Base-by-base conservation (phyloP, 2,329 filamentous ascomycete genomes). In the Epichloe hybrida region DNA sequence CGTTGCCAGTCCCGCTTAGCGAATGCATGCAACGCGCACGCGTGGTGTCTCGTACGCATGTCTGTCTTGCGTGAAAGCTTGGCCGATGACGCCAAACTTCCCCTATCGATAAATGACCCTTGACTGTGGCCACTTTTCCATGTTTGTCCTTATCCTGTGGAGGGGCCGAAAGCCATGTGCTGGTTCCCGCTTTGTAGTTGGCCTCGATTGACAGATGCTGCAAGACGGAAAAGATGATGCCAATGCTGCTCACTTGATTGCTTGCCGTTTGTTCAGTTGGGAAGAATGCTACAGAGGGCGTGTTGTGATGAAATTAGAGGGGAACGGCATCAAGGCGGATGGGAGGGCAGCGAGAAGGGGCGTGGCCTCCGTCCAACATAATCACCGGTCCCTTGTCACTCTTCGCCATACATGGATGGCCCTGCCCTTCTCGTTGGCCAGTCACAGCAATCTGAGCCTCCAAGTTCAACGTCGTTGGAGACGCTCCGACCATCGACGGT, bases 271-370 rank as follows among this genome's bases (percentile, higher is more conserved):
- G 31, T 9, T 31, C 9, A 31, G 4, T 31, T 11, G 9, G 31
- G 9, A 3, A 31, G 31, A 9, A 31, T 31, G 31, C 31, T 9
- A 4, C 40, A 42, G 17, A 40, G 49, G 49, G 43, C 37, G 53
- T 51, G 49, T 36, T n/a, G 46, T 36, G 47, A 55, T 50, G 51
- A 49, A 50, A 44, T 42, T 15, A 42, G 40, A 36, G 50, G 38
- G 50, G 17, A 23, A 13, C 15, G 43, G 40, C 9, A 31, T 31
- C 31, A 31, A 31, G 39, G 11, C 37, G 35, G 35, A 20, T 37
- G 9, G 31, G 9, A 11, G 31, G 7, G 31, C 40, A 40, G 20
- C 37, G 27, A 46, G 48, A 17, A 50, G 41, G 20, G 49, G 49
- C 20, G 43, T 41, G 36, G 23, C n/a, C 34, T 34, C 49, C 35